Evolutionary conservation across 352 stramenopile species (phyloP).

Genomic region (Halophytophthora batemanensis): DNA sequence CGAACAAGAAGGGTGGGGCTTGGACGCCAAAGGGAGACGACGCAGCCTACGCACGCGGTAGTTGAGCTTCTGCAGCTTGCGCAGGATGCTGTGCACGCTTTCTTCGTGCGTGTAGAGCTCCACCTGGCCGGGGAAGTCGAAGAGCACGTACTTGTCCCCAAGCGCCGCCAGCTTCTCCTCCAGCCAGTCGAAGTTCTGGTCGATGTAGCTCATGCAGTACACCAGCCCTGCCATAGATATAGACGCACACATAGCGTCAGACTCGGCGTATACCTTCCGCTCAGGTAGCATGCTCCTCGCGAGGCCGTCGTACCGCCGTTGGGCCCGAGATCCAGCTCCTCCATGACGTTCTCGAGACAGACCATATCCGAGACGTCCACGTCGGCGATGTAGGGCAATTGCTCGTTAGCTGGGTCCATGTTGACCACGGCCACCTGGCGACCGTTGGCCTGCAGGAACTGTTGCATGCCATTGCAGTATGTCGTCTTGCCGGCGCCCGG

Average conservation of each 20-base stretch:
- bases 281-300: too few species aligned
- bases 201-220: slow-evolving; percentile 96
- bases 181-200: slow-evolving; percentile 96
- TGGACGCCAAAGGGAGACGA: too few species aligned
- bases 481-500: slow-evolving; percentile 96
- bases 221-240: too few species aligned
- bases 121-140: slow-evolving; percentile 96
- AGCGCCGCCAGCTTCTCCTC: slow-evolving; percentile 90
- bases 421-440: slow-evolving; percentile 92
- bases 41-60: slow-evolving; percentile 75
- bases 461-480: slow-evolving; percentile 98
- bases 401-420: slow-evolving; percentile 98
- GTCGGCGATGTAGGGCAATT: slow-evolving; percentile 68
- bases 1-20: background rate
- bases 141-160: slow-evolving; percentile 96
- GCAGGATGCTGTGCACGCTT: slow-evolving; percentile 95
- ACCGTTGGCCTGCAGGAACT: slow-evolving; percentile 79
- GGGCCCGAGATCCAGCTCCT: slow-evolving; percentile 95
- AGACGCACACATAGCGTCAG: too few species aligned
- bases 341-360: slow-evolving; percentile 96
- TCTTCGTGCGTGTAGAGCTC: slow-evolving; percentile 92
- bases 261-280: too few species aligned
- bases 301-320: too few species aligned
- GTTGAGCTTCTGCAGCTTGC: slow-evolving; percentile 91
- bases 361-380: slow-evolving; percentile 97